These are phyloP conservation scores for Nicotiana paniculata DNA, from an alignment of 257 asterid genomes.

Conservation along the genomic window DNA sequence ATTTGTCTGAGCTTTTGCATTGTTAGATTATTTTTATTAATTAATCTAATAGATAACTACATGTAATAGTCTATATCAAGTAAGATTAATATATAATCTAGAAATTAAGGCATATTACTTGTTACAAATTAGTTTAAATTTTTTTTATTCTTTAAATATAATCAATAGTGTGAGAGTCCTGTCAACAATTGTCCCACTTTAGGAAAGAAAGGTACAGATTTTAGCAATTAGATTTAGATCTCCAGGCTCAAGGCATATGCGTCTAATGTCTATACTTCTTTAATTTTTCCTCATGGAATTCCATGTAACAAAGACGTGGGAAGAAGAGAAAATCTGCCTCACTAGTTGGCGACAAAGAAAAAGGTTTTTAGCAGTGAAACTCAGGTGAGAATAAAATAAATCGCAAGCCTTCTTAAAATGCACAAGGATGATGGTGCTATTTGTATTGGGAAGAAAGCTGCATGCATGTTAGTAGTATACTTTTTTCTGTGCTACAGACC, in stretches of 20 bases:
- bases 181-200: constrained; percentile 41
- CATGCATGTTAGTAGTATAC: background rate
- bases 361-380: constrained; percentile 10
- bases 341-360: constrained; percentile 3
- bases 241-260: constrained; percentile 2
- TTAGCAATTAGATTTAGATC: background rate
- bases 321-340: constrained; percentile 6
- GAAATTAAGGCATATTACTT: background rate
- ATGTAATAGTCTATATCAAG: too few species aligned
- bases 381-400: background rate
- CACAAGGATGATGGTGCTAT: constrained; percentile 17
- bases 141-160: background rate
- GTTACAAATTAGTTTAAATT: background rate
- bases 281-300: background rate
- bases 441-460: constrained; percentile 6
- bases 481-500: background rate
- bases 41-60: too few species aligned
- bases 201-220: background rate
- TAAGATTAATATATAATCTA: background rate
- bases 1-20: too few species aligned
- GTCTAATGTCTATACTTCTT: background rate
- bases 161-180: constrained; percentile 29
- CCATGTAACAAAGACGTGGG: background rate
- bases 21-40: too few species aligned
- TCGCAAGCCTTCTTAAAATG: background rate